Percentiles rank a stretch among this genome's conserved stretches.
Conservation (phyloP, 164 flowering plant species). For the Magnolia changhungtana region DNA sequence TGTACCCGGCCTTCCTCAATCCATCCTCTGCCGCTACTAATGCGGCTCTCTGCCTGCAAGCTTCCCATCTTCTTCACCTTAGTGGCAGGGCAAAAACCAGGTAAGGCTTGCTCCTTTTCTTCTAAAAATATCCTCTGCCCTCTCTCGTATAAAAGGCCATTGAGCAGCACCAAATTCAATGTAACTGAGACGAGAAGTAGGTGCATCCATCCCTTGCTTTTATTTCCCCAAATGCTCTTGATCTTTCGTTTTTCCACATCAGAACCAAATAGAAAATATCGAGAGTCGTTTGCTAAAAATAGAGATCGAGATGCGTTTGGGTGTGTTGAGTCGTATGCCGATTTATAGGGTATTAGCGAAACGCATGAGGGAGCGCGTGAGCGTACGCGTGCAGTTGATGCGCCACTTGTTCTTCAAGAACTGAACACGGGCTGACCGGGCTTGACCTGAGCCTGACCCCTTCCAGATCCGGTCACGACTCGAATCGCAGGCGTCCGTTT, state of each 20-base stretch:
- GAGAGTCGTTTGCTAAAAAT: background rate
- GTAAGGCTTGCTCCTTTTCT: background rate
- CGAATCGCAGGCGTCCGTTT: background rate
- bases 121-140: background rate
- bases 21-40: background rate
- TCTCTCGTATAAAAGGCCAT: background rate
- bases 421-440: background rate
- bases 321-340: background rate
- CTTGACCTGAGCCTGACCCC: background rate
- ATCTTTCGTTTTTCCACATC: background rate
- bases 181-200: background rate
- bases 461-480: background rate
- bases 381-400: background rate
- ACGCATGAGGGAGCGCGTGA: background rate
- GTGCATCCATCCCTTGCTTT: background rate
- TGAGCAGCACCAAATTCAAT: background rate
- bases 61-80: constrained; percentile 3
- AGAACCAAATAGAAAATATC: background rate
- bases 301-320: background rate
- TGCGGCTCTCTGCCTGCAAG: background rate
- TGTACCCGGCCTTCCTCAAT: constrained; percentile 2
- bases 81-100: background rate
- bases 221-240: background rate
- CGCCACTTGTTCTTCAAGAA: background rate
- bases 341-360: too few relatives aligned